Evolutionary conservation across 2,329 filamentous ascomycete genomes (phyloP), one percentile per base, ranked within the genome.

Genomic region (Sporothrix protearum): DNA sequence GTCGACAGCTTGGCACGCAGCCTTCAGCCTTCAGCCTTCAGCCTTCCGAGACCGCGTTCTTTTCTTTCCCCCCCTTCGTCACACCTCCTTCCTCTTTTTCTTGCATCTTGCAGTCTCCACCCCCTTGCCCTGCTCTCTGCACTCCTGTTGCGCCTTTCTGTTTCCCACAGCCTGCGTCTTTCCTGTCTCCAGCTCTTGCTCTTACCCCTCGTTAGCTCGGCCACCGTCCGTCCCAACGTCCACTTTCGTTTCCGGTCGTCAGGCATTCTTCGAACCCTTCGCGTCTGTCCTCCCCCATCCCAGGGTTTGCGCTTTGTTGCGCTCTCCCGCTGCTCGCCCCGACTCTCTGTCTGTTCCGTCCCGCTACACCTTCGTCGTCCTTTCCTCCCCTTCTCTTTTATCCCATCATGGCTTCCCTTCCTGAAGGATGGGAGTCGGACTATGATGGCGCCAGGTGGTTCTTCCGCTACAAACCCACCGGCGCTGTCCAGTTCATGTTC

Each of bases 391-490:
- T 28, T 19, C 12, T 25, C n/a, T n/a, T n/a, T n/a, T n/a, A n/a
- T n/a, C 33, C n/a, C n/a, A 51, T 33, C 57, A 83, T 84, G 82
- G 73, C 80, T 3, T 80, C 78, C 66, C 83, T 88, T 42, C 85
- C 85, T 1, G 80, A 82, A 8, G 84, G 85, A 70, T 88, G 87
- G 87, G 85, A 87, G 71, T 83, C 80, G 76, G 87, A 88, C 77
- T 88, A 88, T 75, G 86, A 88, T 74, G 86, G 86, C 69, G 75
- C 73, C 16, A 83, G 87, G 33, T 89, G 87, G 87, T 85, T 88
- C 78, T 89, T 86, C 77, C 83, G 82, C 68, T 88, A 86, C 79
- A 85, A 81, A 74, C 80, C 86, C 30, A 87, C 84, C 9, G 86
- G 86, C 10, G 79, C 84, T 47, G 78, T 84, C 19, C 87, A 88